Base-by-base conservation (phyloP, 306 rosid species). In the Nissolia schottii region DNA sequence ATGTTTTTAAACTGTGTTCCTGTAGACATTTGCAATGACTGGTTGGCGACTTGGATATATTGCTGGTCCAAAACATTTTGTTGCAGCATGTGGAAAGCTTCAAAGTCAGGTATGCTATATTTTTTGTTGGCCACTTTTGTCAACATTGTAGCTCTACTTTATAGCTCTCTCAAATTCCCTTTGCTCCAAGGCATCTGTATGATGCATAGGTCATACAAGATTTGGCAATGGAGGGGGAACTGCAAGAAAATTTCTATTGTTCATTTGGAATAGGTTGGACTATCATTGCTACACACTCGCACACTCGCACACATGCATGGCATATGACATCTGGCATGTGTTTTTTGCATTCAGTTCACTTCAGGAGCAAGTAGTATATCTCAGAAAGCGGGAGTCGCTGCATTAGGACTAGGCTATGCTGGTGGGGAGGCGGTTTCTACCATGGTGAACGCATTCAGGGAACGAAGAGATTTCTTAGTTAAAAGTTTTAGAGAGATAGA, bases 1-100 rank as follows among this genome's bases (percentile, higher is more conserved):
- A 82, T 31, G 77, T 27, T 68, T 70, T 67, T 55, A 76, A 71
- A 23, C 10, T 80, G 65, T 48, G 40, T 76, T 51, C 31, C 23
- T 81, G 81, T 64, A 89, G 97, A 83, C 96, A 60, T 92, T 92
- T 80, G 97, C 96, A 62, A 92, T 92, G 97, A 92, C 97, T 60
- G 97, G 97, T 72, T 92, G 96, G 97, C 86, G 97, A 22, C 90
- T 88, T 62, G 92, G 96, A 64, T 90, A 90, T 77, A 3, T 90
- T 59, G 96, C 93, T 48, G 92, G 93, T 49, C 90, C 96, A 38
- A 90, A 88, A 62, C 93, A 90, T 74, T 88, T 86, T 70, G 79
- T 88, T 35, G 32, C 84, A 5, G 93, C 96, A 11, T 90, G 93
- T 59, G 84, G 79, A 72, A 90, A 90, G 74, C 73, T 90, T 62